phyloP scores from a whole-genome alignment of 352 stramenopile species.

The Phytophthora cactorum region DNA sequence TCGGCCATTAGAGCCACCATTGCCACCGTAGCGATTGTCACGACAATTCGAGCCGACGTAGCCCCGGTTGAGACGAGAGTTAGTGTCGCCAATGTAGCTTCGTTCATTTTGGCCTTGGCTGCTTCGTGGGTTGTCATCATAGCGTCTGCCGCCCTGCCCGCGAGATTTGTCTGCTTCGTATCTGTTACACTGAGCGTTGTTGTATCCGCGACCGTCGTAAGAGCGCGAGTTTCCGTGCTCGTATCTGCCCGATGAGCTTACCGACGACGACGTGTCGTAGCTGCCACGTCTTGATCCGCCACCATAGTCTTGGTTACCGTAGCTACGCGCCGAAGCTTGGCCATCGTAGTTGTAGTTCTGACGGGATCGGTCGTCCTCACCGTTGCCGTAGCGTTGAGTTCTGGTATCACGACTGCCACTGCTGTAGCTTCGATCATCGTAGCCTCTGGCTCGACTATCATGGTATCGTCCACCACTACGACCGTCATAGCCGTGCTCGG shows the following conservation, averaged over 20 bases:
- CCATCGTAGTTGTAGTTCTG: neutral
- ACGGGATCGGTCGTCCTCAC: neutral
- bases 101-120: neutral
- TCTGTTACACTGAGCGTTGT: neutral
- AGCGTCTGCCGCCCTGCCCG: neutral
- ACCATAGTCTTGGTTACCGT: constrained; percentile 5
- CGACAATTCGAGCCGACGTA: neutral
- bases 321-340: neutral
- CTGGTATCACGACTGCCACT: constrained; percentile 1
- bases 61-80: neutral
- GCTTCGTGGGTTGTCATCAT: constrained; percentile 7
- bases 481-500: neutral
- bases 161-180: constrained; percentile 1
- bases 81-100: neutral
- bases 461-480: neutral
- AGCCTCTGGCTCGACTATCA: neutral
- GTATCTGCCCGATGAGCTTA: constrained; percentile 5
- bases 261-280: constrained; percentile 14
- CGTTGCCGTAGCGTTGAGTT: neutral
- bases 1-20: neutral
- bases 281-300: neutral
- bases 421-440: constrained; percentile 1
- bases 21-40: neutral
- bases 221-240: constrained; percentile 2
- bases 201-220: neutral